phyloP scores from a whole-genome alignment of 2,329 filamentous ascomycete species.

The Fusarium buxicola region DNA sequence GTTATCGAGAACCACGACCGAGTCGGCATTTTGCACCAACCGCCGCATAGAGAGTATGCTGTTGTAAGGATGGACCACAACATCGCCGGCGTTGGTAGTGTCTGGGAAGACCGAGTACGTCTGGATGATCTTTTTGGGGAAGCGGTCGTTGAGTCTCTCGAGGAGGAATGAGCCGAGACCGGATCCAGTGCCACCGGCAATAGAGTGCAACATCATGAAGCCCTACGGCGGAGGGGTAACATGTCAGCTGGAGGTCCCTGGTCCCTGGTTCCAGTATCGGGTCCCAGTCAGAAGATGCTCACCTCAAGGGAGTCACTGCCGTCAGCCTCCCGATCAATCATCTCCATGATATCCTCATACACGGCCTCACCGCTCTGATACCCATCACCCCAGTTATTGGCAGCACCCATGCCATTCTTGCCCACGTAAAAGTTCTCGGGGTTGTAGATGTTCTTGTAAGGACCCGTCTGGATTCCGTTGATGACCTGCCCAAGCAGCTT shows the following conservation, averaged over 20 bases:
- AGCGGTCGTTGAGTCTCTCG: slow-evolving; percentile 94
- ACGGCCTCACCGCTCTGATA: slow-evolving; percentile 93
- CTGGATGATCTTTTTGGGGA: slow-evolving; percentile 99
- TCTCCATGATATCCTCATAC: slow-evolving; percentile 97
- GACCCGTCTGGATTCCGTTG: slow-evolving; percentile 89
- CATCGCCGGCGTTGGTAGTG: slow-evolving; percentile 85
- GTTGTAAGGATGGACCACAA: slow-evolving; percentile 99
- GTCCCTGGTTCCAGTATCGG: not conserved
- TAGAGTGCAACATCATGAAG: slow-evolving; percentile 99
- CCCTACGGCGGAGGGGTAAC: slow-evolving; percentile 62
- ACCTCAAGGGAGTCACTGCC: slow-evolving; percentile 95
- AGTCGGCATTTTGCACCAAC: slow-evolving; percentile 95
- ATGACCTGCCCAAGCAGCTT: slow-evolving; percentile 70
- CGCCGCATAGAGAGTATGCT: slow-evolving; percentile 91
- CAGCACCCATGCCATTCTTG: slow-evolving; percentile 91
- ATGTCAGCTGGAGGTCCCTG: slow-evolving; percentile 2
- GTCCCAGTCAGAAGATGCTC: not conserved
- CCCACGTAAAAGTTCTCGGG: slow-evolving; percentile 99
- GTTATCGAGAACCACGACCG: slow-evolving; percentile 96
- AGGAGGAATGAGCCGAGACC: slow-evolving; percentile 96
- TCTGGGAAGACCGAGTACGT: slow-evolving; percentile 99
- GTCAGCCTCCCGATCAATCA: slow-evolving; percentile 98
- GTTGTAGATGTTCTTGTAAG: slow-evolving; percentile 99
- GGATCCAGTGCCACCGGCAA: slow-evolving; percentile 95
- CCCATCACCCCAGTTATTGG: slow-evolving; percentile 98